Base-by-base conservation (phyloP, 805 yeast genomes). In the Huiozyma sinensis region DNA sequence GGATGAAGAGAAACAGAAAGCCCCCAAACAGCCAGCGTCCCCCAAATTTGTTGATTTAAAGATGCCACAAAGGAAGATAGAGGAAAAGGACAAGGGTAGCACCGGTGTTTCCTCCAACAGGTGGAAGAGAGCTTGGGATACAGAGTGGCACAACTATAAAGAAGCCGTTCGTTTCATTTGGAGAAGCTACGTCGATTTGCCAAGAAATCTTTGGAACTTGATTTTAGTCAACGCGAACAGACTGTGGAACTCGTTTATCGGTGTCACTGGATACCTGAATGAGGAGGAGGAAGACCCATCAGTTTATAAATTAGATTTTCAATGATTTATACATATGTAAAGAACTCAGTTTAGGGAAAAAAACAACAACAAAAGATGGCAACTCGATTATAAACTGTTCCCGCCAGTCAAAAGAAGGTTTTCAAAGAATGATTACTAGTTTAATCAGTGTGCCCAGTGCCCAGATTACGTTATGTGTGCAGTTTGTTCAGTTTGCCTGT, bases 201-300 rank as follows among this genome's bases (percentile, higher is more conserved):
- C 97, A 8, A 67, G 68, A 44, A 73, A 78, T 44, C 36, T 83
- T 1, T 76, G 73, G 64, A 71, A 74, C 33, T 50, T 76, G 44
- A 50, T 65, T 7, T 50, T 87, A 40, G 65, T 70, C 44, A 68
- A 77, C 47, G 39, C 75, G 33, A 73, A 72, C 46, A 66, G 69
- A 35, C 70, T 75, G 60, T 90, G 96, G 96, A 79, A 82, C 55
- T 60, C 59, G 33, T 83, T 86, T 57, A 71, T 86, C 44, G 95
- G 95, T n/a, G 72, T 60, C 28, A 47, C 71, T 17, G 59, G 62
- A 36, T 51, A 55, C 41, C 43, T 56, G 11, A 50, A 41, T 27
- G 64, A 60, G 39, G 55, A 47, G 29, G 56, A 50, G 6, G 47
- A 50, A 10, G 49, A 56, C 36, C 52, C 56, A 27, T 40, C 39